phyloP scores from a whole-genome alignment of 192 early-diverging fungal genomes.

The Podila epigama region DNA sequence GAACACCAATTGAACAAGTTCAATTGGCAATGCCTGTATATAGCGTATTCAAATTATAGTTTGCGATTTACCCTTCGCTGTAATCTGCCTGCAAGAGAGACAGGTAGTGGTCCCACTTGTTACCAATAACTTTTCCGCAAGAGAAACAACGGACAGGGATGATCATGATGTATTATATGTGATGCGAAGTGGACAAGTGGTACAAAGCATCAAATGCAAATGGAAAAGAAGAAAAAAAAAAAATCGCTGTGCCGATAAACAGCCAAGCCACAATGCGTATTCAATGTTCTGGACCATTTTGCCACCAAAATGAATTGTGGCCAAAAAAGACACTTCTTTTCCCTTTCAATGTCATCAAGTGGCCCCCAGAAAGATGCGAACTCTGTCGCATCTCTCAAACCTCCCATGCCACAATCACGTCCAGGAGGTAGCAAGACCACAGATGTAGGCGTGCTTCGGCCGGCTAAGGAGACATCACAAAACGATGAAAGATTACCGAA shows the following conservation, averaged over 20 bases:
- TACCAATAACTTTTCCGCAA: constrained; percentile 98
- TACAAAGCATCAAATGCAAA: not conserved
- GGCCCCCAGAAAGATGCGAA: too few species aligned
- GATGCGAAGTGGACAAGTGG: not conserved
- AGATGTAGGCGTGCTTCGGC: not conserved
- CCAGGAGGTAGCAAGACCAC: not conserved
- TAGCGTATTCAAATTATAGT: too few species aligned
- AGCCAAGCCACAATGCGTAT: too few species aligned
- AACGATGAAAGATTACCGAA: not conserved
- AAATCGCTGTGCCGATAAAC: too few species aligned
- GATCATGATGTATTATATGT: constrained; percentile 75
- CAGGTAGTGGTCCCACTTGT: constrained; percentile 96
- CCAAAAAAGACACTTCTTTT: too few species aligned
- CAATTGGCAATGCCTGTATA: too few species aligned
- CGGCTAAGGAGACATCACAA: not conserved
- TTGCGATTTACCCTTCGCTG: constrained; percentile 74
- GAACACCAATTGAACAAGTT: not conserved
- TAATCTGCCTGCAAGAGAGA: constrained; percentile 78
- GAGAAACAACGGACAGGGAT: constrained; percentile 99
- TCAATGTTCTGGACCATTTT: too few species aligned
- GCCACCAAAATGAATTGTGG: too few species aligned
- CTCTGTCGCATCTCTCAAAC: not conserved
- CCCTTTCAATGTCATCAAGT: too few species aligned
- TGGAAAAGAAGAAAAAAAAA: not conserved
- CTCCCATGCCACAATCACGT: not conserved